Percentiles rank a stretch among this genome's conserved stretches.
phyloP scores from a whole-genome alignment of 192 early-diverging fungal species.

The Coemansia sp. region DNA sequence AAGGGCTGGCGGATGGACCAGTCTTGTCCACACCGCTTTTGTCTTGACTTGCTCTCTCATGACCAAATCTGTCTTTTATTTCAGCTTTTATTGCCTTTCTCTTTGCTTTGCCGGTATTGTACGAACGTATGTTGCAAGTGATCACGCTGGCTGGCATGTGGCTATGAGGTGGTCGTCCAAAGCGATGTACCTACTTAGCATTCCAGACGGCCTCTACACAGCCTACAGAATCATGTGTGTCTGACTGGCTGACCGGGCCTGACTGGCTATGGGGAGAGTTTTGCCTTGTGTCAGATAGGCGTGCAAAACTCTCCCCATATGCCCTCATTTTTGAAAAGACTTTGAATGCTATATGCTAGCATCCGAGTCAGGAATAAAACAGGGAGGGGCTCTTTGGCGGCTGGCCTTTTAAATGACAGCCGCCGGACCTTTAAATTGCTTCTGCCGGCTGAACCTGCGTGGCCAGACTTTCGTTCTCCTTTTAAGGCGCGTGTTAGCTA shows the following conservation, averaged over 20 bases:
- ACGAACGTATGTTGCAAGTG: not conserved
- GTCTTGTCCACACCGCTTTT: not conserved
- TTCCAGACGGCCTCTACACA: too few relatives aligned
- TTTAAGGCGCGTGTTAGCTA: not conserved
- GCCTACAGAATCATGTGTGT: too few relatives aligned
- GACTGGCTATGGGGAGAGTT: too few relatives aligned
- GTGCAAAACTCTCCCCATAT: slow-evolving; percentile 2
- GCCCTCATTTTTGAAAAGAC: not conserved
- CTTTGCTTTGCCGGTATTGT: not conserved
- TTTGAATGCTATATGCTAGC: slow-evolving; percentile 10
- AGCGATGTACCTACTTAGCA: too few relatives aligned
- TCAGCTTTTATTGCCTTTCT: not conserved
- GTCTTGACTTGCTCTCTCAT: not conserved
- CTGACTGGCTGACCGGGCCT: too few relatives aligned
- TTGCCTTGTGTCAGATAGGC: too few relatives aligned
- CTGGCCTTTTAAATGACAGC: not conserved
- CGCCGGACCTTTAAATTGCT: slow-evolving; percentile 3
- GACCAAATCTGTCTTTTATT: not conserved
- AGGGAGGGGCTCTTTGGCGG: not conserved
- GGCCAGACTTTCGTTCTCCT: slow-evolving; percentile 5
- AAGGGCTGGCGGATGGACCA: too few relatives aligned
- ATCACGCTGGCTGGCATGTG: not conserved
- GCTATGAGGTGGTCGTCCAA: not conserved
- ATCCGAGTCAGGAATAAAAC: not conserved
- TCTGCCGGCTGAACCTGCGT: slow-evolving; percentile 5